Evolutionary conservation across 1,284 basidiomycete species (phyloP).

Genomic region (Agaricales sp.): DNA sequence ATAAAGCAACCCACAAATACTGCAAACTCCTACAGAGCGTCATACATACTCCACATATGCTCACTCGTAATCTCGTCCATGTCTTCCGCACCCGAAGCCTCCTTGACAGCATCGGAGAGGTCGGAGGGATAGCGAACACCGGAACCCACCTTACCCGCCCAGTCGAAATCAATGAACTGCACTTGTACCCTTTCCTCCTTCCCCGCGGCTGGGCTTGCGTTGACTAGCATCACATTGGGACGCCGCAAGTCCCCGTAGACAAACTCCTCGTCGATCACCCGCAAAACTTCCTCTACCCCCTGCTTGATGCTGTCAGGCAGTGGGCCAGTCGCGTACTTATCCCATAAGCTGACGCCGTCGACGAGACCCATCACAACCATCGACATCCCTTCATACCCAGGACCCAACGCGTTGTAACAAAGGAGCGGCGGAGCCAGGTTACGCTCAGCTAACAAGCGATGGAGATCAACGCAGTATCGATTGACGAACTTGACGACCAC

Average conservation of each 20-base stretch:
- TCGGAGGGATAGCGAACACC: neutral
- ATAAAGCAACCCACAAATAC: too few species aligned
- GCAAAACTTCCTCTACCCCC: neutral
- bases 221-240: neutral
- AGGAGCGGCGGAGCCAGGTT: conserved; percentile 13
- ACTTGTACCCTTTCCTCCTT: neutral
- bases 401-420: conserved; percentile 9
- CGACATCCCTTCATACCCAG: neutral
- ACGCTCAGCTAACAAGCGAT: conserved; percentile 10
- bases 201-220: neutral
- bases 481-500: conserved; percentile 15
- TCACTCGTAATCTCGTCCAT: neutral
- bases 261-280: neutral
- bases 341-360: neutral
- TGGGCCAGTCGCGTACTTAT: neutral
- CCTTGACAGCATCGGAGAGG: neutral
- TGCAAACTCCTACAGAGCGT: neutral
- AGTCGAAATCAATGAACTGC: conserved; percentile 1
- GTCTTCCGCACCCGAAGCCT: neutral
- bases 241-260: neutral
- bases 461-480: conserved; percentile 11
- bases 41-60: neutral
- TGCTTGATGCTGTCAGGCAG: neutral
- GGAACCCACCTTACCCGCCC: conserved; percentile 1
- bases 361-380: conserved; percentile 1